Conservation (phyloP, 768 basidiomycete genomes). For the Russula ochroleuca region DNA sequence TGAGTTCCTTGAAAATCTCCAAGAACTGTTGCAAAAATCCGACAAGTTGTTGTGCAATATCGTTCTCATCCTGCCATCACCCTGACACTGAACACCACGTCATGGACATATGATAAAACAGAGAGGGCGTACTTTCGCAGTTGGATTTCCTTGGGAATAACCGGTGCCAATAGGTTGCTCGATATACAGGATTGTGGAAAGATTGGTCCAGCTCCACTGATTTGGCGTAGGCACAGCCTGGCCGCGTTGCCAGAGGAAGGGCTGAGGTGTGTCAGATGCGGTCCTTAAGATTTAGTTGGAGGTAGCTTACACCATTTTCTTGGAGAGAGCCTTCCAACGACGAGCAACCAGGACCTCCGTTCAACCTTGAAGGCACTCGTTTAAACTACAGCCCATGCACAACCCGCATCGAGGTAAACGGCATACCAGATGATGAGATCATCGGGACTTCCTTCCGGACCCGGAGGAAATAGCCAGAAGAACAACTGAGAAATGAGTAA, state of each 20-base stretch:
- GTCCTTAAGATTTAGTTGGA: constrained; percentile 2
- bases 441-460: constrained; percentile 63
- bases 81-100: background rate
- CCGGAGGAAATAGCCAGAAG: constrained; percentile 84
- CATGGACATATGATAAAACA: too few species aligned
- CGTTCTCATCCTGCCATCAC: constrained; percentile 42
- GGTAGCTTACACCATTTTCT: constrained; percentile 61
- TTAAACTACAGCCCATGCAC: background rate
- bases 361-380: constrained; percentile 48
- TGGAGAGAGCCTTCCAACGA: constrained; percentile 69
- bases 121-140: constrained; percentile 39
- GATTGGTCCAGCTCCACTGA: constrained; percentile 73
- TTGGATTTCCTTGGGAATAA: constrained; percentile 65
- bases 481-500: constrained; percentile 47
- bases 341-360: constrained; percentile 78
- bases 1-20: constrained; percentile 66
- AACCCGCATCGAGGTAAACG: background rate
- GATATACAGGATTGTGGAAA: constrained; percentile 68
- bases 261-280: constrained; percentile 39
- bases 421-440: constrained; percentile 69
- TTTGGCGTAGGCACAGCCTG: constrained; percentile 61
- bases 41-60: constrained; percentile 51
- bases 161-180: constrained; percentile 82
- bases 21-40: constrained; percentile 75
- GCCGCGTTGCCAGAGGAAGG: constrained; percentile 57